Base-by-base conservation (phyloP, 1,139 yeast genomes). In the Candida tunisiensis region DNA sequence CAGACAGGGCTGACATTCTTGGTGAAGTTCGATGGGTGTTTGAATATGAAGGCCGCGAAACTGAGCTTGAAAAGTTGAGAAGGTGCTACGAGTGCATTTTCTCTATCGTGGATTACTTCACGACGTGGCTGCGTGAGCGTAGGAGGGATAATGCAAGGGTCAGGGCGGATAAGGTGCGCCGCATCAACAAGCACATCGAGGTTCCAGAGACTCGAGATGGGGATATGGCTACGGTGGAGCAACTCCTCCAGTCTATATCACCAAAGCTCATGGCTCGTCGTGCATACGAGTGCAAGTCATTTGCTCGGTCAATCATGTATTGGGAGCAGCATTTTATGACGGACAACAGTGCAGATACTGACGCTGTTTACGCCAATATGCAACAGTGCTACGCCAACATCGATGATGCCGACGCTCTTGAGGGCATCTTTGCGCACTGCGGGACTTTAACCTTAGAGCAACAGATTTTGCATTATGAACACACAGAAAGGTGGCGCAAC, bases 331-430 rank as follows among this genome's bases (percentile, higher is more conserved):
- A 77, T 37, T 68, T 65, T 34, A 55, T 83, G 24, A 55, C 57
- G 25, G 55, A 52, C 15, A 53, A 53, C 4, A 44, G 57, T n/a
- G 55, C 60, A 15, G 33, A 31, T 17, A 19, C 18, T 5, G 38
- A 34, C n/a, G 33, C 35, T 2, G 41, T 50, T 13, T 45, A 45
- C 25, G 39, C 45, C 7, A 43, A 42, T 14, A 39, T 91, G 18
- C 85, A 82, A 42, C 65, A 66, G 16, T 78, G 85, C 60, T 91
- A 88, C 47, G 77, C 93, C 4, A 77, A 68, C 33, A 69, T 88
- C 31, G 85, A 83, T 42, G 98, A 91, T 46, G 66, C 75, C 25
- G 99, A 91, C 54, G 74, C 94, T 0, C 60, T 91, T 24, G 88
- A 80, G 46, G 99, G 98, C 12, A 69, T 82, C 3, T 55, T 88